Evolutionary conservation across 2,329 filamentous ascomycete species (phyloP), one percentile per base, ranked within the genome.

Genomic region (Cladorrhinum sp.): DNA sequence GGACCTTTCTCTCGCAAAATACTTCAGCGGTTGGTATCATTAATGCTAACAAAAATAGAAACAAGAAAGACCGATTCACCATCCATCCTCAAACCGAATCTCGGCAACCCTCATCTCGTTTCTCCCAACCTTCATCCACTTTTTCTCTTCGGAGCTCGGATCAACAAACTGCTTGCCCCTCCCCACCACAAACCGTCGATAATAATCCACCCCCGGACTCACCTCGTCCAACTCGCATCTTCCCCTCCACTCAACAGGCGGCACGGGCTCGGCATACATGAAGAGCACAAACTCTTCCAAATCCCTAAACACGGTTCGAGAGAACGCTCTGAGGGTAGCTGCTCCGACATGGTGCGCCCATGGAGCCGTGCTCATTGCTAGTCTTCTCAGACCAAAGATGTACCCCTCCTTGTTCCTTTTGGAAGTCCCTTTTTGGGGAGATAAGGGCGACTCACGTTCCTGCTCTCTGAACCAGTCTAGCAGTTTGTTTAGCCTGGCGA

Each of bases 221-320:
- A 53, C 48, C 18, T 64, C 61, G 39, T 69, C 66, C 2, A 73
- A 62, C 3, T 66, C 60, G 6, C 69, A 69, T 20, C 65, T 61
- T n/a, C 70, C 71, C 5, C 65, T 58, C 65, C 73, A 74, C n/a
- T 49, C 49, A 0, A 53, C 26, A 3, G 73, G 73, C 24, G 72
- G 73, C 39, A 60, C 33, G 14, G 62, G 59, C 18, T 71, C 70
- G 6, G 59, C 52, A 46, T 73, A 74, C 68, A 71, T 70, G 50
- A 74, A 69, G 18, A 75, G 55, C 16, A 69, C 65, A 36, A 74
- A 63, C 60, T 73, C 68, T 1, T 73, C 69, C 18, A 74, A 57
- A 10, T 69, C 64, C 42, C 39, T 55, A 48, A 74, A 68, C 8
- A 70, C 51, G 16, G 60, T 65, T 49, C 62, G 33, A 12, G 62